These are phyloP conservation scores for Globisporangium alternatum DNA, from an alignment of 352 stramenopile species.

Conservation along the genomic window DNA sequence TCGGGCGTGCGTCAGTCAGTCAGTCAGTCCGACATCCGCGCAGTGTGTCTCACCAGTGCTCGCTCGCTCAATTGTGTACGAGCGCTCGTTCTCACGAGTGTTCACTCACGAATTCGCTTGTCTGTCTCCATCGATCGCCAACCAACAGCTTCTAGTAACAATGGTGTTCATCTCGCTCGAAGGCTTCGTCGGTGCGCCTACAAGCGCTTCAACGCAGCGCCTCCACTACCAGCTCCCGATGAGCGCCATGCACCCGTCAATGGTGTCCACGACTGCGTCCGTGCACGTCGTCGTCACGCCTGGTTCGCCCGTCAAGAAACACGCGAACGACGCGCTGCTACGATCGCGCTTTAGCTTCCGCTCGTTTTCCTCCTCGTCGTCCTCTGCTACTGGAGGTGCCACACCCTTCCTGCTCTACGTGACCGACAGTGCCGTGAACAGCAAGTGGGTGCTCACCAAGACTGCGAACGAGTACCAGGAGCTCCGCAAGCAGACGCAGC, in stretches of 20 bases:
- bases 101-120: not conserved
- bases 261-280: conserved; percentile 17
- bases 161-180: conserved; percentile 83
- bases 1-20: not conserved
- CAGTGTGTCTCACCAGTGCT: conserved; percentile 7
- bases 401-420: conserved; percentile 70
- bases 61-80: not conserved
- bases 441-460: conserved; percentile 74
- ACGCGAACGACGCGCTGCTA: conserved; percentile 15
- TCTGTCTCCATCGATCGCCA: not conserved
- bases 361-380: not conserved
- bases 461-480: conserved; percentile 39
- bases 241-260: conserved; percentile 12
- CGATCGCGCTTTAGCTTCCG: conserved; percentile 13
- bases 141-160: conserved; percentile 13
- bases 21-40: not conserved
- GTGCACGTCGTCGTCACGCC: conserved; percentile 68
- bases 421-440: conserved; percentile 55
- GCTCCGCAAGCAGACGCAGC: conserved; percentile 40
- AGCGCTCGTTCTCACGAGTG: not conserved
- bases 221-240: conserved; percentile 14
- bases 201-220: conserved; percentile 6
- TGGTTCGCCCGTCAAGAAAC: conserved; percentile 47
- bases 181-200: conserved; percentile 35
- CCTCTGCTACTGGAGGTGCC: conserved; percentile 7